Evolutionary conservation across 768 basidiomycete genomes (phyloP), one percentile per base, ranked within the genome.

Genomic region (Rhodotorula toruloides): DNA sequence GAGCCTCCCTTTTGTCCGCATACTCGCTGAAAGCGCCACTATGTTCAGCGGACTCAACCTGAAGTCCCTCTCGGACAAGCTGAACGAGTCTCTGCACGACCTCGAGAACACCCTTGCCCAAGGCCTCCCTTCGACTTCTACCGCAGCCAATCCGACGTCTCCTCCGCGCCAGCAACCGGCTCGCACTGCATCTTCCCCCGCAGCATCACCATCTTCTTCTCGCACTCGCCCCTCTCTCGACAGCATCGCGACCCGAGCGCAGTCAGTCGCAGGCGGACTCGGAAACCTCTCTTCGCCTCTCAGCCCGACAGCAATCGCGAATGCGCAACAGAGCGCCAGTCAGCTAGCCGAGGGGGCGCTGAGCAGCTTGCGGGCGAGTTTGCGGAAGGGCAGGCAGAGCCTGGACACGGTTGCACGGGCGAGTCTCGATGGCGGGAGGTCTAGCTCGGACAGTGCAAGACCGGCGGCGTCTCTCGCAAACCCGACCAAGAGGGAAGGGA

Each of bases 281-380:
- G 32, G 43, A 4, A 49, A 47, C 27, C 47, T 47, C 19, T 17
- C 46, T 34, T 22, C 42, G n/a, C 60, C 57, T 0, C 54, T 60
- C 34, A 63, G 58, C 17, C 62, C 58, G 11, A 36, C 43, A 0
- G 54, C 57, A 8, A 58, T 66, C 54, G 1, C 53, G 17, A 34
- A 48, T 13, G 62, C 67, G 17, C 61, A 68, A 39, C 68, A 70
- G 53, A 62, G 84, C 11, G 81, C 86, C 11, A 76, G 79, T 39
- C 83, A 84, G 61, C 77, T 85, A 61, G 84, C 87, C 29, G 87
- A 88, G 58, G 81, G 82, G 63, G 82, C 86, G 7, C 75, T 85
- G 17, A 79, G 77, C 31, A 85, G 82, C 72, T 77, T 89, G 48
- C 83, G 87, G 68, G 88, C 85, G 77, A 84, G 84, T 83, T 34